Evolutionary conservation across 108 stramenopile genomes (phyloP).

Genomic region (Nannochloropsis granulata): DNA sequence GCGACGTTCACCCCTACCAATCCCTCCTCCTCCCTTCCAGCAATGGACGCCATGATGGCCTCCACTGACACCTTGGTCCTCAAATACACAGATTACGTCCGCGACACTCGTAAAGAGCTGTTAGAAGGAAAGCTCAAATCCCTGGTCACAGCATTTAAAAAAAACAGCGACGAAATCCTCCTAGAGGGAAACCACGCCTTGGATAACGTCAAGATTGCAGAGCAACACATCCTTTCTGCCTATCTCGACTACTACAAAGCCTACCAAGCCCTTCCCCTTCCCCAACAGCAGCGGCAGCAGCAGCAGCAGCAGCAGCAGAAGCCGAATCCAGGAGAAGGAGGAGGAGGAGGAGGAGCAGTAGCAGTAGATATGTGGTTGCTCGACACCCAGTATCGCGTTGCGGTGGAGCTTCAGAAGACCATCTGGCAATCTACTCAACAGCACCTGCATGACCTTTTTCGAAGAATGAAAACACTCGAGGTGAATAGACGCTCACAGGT

Average conservation of each 20-base stretch:
- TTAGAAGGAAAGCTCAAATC: not conserved
- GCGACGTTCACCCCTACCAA: not conserved
- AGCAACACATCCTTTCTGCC: not conserved
- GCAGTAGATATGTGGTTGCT: not conserved
- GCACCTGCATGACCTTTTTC: not conserved
- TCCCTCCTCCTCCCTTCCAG: not conserved
- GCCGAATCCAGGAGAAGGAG: not conserved
- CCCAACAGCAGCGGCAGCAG: not conserved
- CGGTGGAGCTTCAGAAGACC: not conserved
- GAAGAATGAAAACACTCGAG: not conserved
- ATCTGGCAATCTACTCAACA: not conserved
- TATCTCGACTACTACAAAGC: not conserved
- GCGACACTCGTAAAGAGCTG: not conserved
- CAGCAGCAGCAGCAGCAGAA: not conserved
- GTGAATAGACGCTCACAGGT: not conserved
- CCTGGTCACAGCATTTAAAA: not conserved
- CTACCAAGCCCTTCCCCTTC: not conserved
- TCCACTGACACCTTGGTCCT: not conserved
- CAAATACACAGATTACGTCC: not conserved
- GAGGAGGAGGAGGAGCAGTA: no score
- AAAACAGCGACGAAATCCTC: not conserved
- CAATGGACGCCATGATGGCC: not conserved
- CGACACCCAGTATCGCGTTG: not conserved
- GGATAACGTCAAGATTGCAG: not conserved
- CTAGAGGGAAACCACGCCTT: not conserved